Evolutionary conservation across 1,284 basidiomycete species (phyloP).

Genomic region (Ganoderma resinaceum): DNA sequence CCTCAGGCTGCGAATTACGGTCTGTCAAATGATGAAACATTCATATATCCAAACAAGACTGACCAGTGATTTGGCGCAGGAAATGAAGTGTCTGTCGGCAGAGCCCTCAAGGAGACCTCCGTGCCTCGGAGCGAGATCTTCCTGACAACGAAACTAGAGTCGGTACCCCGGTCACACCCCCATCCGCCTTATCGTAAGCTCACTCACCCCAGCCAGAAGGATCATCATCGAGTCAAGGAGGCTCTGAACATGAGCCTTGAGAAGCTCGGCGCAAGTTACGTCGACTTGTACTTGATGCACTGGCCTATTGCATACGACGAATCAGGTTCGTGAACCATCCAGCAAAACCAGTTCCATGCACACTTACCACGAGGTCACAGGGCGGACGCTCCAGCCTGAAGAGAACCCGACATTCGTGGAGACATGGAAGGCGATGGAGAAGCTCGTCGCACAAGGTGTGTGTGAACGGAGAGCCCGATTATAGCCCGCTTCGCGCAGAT

Average conservation of each 20-base stretch:
- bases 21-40: neutral
- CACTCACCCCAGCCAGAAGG: slow-evolving; percentile 43
- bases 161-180: slow-evolving; percentile 3
- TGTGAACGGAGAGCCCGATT: slow-evolving; percentile 8
- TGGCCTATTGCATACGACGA: slow-evolving; percentile 34
- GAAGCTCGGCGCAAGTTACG: slow-evolving; percentile 63
- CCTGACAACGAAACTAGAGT: slow-evolving; percentile 49
- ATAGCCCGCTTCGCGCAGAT: neutral
- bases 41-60: neutral
- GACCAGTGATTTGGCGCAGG: slow-evolving; percentile 26
- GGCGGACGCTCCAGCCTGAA: slow-evolving; percentile 21
- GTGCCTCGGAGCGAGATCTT: slow-evolving; percentile 51
- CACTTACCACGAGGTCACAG: slow-evolving; percentile 1
- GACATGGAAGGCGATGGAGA: slow-evolving; percentile 32
- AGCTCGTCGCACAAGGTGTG: slow-evolving; percentile 37
- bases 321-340: slow-evolving; percentile 32
- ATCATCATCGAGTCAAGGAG: slow-evolving; percentile 68
- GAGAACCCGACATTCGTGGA: slow-evolving; percentile 30
- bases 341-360: neutral
- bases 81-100: slow-evolving; percentile 49
- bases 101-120: slow-evolving; percentile 47
- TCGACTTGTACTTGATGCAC: slow-evolving; percentile 50
- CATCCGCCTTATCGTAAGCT: neutral
- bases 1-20: slow-evolving; percentile 27
- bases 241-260: slow-evolving; percentile 61